phyloP scores from a whole-genome alignment of 1,284 basidiomycete species.

The Naganishia liquefaciens region DNA sequence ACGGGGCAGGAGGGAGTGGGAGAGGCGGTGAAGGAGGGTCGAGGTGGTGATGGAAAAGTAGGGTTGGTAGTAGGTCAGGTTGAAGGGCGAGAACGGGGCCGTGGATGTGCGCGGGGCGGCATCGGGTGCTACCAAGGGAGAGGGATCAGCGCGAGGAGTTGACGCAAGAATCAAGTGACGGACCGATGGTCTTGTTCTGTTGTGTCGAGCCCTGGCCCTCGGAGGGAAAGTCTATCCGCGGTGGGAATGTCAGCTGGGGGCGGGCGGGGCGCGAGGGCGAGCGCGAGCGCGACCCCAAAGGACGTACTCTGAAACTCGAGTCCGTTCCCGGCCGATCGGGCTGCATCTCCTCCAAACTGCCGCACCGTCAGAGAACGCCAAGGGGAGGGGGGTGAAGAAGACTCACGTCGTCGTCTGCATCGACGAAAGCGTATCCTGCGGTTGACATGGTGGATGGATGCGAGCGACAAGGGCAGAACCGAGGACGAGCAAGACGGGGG shows the following conservation, averaged over 20 bases:
- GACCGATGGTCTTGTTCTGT: slow-evolving; percentile 10
- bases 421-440: slow-evolving; percentile 52
- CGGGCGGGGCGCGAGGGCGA: background rate
- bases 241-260: background rate
- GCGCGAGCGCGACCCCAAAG: too few species aligned
- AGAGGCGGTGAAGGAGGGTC: slow-evolving; percentile 54
- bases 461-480: background rate
- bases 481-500: background rate
- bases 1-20: slow-evolving; percentile 54
- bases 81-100: slow-evolving; percentile 52
- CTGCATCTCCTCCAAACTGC: slow-evolving; percentile 36
- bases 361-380: slow-evolving; percentile 6
- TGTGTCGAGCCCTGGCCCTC: background rate
- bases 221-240: background rate
- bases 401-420: slow-evolving; percentile 52
- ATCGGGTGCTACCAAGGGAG: slow-evolving; percentile 34
- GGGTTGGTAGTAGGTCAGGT: slow-evolving; percentile 55
- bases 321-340: slow-evolving; percentile 33
- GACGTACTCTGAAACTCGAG: slow-evolving; percentile 53
- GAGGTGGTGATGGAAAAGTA: slow-evolving; percentile 57
- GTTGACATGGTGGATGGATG: slow-evolving; percentile 32
- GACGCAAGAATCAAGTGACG: background rate
- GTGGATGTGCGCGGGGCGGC: slow-evolving; percentile 32
- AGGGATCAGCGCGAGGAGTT: background rate
- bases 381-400: background rate